A percentile compares a stretch with the other conserved stretches of the same genome.
Conservation (phyloP, 1,284 basidiomycete species). For the Ceratobasidium papillatum region DNA sequence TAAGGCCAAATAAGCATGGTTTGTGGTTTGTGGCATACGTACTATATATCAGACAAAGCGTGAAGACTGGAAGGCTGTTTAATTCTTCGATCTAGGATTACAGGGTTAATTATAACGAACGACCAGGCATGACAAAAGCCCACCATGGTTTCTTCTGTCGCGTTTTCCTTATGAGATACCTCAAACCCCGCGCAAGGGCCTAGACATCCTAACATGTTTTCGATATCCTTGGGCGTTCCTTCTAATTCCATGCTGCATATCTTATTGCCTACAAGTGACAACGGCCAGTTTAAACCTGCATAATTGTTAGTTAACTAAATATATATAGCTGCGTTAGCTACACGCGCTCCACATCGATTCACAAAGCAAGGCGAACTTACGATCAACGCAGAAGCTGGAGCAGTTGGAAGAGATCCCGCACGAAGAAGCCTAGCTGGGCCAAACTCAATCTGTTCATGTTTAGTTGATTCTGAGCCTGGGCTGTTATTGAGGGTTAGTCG, state of each 20-base stretch:
- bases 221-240: background rate
- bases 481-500: background rate
- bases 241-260: background rate
- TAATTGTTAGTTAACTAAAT: slow-evolving; percentile 1
- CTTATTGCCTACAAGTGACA: no score
- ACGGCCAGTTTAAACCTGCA: background rate
- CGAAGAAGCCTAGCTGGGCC: background rate
- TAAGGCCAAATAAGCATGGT: no score
- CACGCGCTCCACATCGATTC: no score
- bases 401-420: background rate
- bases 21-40: no score
- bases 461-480: background rate
- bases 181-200: background rate
- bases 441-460: no score
- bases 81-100: no score
- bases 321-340: no score
- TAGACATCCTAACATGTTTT: background rate
- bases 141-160: background rate
- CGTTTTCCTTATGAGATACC: background rate
- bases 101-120: background rate
- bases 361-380: background rate
- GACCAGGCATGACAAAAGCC: no score
- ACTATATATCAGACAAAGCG: no score
- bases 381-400: background rate
- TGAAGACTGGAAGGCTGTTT: no score